A percentile compares a stretch with the other conserved stretches of the same genome.
Evolutionary conservation across 106 monocot species (phyloP).

Genomic region (Gastrodia elata): DNA sequence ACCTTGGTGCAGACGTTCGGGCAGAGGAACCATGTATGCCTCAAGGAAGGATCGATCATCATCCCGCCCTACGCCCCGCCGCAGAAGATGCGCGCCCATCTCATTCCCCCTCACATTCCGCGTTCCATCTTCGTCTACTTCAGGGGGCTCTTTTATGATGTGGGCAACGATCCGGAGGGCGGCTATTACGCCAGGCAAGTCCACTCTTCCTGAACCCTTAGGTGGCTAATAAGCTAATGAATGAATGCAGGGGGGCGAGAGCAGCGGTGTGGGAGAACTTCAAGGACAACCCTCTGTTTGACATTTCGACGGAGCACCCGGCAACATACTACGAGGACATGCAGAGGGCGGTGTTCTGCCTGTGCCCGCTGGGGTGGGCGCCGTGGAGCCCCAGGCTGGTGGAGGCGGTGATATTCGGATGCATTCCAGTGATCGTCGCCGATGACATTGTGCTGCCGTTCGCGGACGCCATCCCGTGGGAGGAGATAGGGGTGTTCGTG

Average conservation of each 20-base stretch:
- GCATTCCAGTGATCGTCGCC: constrained; percentile 61
- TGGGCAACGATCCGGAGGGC: constrained; percentile 59
- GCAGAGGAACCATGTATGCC: constrained; percentile 54
- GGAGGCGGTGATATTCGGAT: constrained; percentile 54
- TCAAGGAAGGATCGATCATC: constrained; percentile 59
- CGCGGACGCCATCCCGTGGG: constrained; percentile 64
- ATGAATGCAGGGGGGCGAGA: constrained; percentile 36
- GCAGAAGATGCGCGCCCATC: constrained; percentile 60
- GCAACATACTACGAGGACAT: constrained; percentile 68
- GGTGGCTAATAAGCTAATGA: not conserved
- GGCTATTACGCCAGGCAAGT: constrained; percentile 70
- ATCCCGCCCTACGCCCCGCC: constrained; percentile 74
- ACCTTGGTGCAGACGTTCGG: constrained; percentile 66
- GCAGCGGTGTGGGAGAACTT: constrained; percentile 69
- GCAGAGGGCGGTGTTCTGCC: constrained; percentile 59
- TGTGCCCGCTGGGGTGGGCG: constrained; percentile 64
- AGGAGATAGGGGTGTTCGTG: constrained; percentile 61
- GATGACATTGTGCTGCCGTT: constrained; percentile 64
- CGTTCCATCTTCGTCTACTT: constrained; percentile 69
- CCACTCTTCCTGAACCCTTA: not conserved
- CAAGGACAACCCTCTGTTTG: constrained; percentile 62
- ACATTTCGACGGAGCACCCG: constrained; percentile 60
- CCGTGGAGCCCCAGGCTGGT: constrained; percentile 62
- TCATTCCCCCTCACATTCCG: constrained; percentile 51
- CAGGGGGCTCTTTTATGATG: constrained; percentile 55